phyloP scores from a whole-genome alignment of 306 rosid species.

The Argentina anserina region DNA sequence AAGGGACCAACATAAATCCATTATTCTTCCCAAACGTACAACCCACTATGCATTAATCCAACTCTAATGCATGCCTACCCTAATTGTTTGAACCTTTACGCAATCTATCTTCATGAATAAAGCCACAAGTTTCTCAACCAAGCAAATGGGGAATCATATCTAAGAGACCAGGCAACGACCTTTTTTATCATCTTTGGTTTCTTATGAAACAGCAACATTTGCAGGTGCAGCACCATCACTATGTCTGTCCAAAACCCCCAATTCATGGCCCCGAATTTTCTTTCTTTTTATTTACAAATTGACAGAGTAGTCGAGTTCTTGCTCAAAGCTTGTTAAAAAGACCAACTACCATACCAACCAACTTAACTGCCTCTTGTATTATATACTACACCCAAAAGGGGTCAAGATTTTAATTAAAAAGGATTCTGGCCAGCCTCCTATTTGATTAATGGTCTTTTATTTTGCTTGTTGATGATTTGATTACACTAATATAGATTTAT shows the following conservation, averaged over 20 bases:
- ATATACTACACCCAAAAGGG: slow-evolving; percentile 7
- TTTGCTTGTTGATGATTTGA: slow-evolving; percentile 2
- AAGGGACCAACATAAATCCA: slow-evolving; percentile 37
- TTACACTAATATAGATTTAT: background rate
- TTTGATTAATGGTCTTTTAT: background rate
- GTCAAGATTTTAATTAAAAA: slow-evolving; percentile 13
- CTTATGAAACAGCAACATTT: background rate
- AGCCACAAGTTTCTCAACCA: slow-evolving; percentile 34
- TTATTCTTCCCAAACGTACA: slow-evolving; percentile 4
- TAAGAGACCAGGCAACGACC: background rate
- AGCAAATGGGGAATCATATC: slow-evolving; percentile 25
- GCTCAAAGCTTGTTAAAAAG: slow-evolving; percentile 23
- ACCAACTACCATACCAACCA: slow-evolving; percentile 42
- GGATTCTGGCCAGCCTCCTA: background rate
- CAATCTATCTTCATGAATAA: slow-evolving; percentile 29
- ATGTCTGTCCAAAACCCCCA: background rate
- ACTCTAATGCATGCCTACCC: slow-evolving; percentile 19
- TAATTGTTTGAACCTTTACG: slow-evolving; percentile 26
- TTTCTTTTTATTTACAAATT: slow-evolving; percentile 9
- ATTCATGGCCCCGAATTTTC: background rate
- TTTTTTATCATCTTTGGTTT: background rate
- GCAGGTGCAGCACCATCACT: slow-evolving; percentile 12
- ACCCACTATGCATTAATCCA: slow-evolving; percentile 10
- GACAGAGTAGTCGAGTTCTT: slow-evolving; percentile 19
- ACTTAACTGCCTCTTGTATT: slow-evolving; percentile 30